These are phyloP conservation scores for Xylariaceae sp. DNA, from an alignment of 2,329 filamentous ascomycete species.

Conservation along the genomic window DNA sequence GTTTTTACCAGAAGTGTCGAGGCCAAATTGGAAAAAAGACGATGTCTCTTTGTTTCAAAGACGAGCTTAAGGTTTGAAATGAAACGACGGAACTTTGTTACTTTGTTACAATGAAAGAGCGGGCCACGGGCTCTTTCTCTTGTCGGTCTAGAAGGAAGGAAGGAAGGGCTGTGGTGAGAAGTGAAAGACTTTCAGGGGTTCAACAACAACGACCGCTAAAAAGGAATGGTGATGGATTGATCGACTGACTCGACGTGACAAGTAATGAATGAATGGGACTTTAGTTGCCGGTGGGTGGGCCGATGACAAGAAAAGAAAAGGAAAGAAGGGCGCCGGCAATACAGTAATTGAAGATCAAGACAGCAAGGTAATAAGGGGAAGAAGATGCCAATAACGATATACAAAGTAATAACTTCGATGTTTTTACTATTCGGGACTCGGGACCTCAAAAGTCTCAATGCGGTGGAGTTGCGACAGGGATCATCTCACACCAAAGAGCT, in stretches of 20 bases:
- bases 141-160: not conserved
- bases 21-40: constrained; percentile 10
- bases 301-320: too few relatives aligned
- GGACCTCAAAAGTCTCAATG: too few relatives aligned
- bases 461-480: too few relatives aligned
- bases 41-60: constrained; percentile 23
- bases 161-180: constrained; percentile 1
- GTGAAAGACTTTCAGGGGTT: not conserved
- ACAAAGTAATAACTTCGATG: too few relatives aligned
- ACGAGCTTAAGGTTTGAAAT: constrained; percentile 21
- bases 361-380: too few relatives aligned
- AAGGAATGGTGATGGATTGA: not conserved
- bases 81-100: constrained; percentile 14
- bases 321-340: too few relatives aligned
- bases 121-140: constrained; percentile 2
- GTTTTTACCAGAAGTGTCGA: not conserved
- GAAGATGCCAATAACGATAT: too few relatives aligned
- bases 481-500: too few relatives aligned
- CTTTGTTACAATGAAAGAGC: constrained; percentile 12
- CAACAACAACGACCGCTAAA: not conserved
- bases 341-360: too few relatives aligned
- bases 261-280: not conserved
- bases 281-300: too few relatives aligned
- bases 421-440: too few relatives aligned
- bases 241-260: constrained; percentile 1